These are phyloP conservation scores for Alternaria viburni DNA, from an alignment of 2,329 filamentous ascomycete genomes.

Conservation along the genomic window DNA sequence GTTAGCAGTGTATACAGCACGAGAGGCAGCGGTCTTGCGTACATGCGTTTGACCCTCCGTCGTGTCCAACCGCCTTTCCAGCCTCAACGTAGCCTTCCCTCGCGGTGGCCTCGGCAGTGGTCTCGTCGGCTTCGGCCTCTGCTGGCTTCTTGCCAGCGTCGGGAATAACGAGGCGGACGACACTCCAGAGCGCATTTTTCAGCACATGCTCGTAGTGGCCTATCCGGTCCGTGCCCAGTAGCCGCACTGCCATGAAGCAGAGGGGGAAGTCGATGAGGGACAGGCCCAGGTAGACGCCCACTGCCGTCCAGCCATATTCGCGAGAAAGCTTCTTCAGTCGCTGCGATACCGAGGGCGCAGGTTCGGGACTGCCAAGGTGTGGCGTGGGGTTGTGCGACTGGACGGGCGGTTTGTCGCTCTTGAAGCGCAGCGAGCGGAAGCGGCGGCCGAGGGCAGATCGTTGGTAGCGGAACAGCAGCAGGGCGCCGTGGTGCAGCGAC, in stretches of 20 bases:
- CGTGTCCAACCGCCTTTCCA: slow-evolving; percentile 67
- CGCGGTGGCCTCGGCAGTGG: slow-evolving; percentile 34
- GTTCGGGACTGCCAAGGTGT: slow-evolving; percentile 49
- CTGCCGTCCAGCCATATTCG: slow-evolving; percentile 92
- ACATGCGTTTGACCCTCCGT: slow-evolving; percentile 73
- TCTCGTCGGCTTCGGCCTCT: slow-evolving; percentile 53
- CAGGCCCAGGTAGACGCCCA: slow-evolving; percentile 87
- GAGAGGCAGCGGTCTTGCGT: slow-evolving; percentile 49
- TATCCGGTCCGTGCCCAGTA: slow-evolving; percentile 84
- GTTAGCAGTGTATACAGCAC: slow-evolving; percentile 16
- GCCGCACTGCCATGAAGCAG: slow-evolving; percentile 86
- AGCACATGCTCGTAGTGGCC: slow-evolving; percentile 75
- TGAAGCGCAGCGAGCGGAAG: slow-evolving; percentile 46
- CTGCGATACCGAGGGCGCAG: slow-evolving; percentile 65
- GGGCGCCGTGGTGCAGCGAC: slow-evolving; percentile 20
- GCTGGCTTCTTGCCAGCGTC: slow-evolving; percentile 59
- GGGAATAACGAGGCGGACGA: slow-evolving; percentile 67
- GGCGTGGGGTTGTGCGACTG: slow-evolving; percentile 47
- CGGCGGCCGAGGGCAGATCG: slow-evolving; percentile 31
- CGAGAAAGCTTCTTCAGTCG: slow-evolving; percentile 82
- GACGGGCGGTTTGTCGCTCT: slow-evolving; percentile 38
- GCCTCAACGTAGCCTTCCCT: slow-evolving; percentile 51
- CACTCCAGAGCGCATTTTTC: slow-evolving; percentile 63
- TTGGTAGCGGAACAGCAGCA: slow-evolving; percentile 24
- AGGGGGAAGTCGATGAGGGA: slow-evolving; percentile 92